Percentiles rank a stretch among this genome's conserved stretches.
Evolutionary conservation across 345 rosid species (phyloP).

Genomic region (Gossypium anomalum): DNA sequence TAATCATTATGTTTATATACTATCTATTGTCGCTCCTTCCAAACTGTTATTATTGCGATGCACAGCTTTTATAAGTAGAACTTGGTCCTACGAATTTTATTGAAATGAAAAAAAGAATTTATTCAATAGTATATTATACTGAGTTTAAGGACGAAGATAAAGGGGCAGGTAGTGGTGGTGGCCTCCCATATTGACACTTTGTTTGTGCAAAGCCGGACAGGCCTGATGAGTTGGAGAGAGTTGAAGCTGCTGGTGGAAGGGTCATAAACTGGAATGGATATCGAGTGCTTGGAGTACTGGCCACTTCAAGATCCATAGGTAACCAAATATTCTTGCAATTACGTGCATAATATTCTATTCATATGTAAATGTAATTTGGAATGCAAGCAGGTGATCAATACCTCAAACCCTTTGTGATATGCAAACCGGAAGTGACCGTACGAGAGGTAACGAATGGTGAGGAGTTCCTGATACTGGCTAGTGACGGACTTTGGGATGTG

Average conservation of each 20-base stretch:
- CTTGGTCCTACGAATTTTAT: not conserved
- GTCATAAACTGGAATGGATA: slow-evolving; percentile 64
- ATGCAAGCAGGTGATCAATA: slow-evolving; percentile 44
- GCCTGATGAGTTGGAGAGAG: slow-evolving; percentile 51
- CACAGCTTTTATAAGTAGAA: not conserved
- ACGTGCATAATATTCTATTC: not conserved
- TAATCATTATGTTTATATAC: not conserved
- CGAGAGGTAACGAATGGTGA: slow-evolving; percentile 33
- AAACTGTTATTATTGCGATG: not conserved
- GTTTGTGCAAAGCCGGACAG: slow-evolving; percentile 50
- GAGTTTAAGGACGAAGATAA: too few relatives aligned
- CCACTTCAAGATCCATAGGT: slow-evolving; percentile 80
- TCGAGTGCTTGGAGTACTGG: slow-evolving; percentile 59
- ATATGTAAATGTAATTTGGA: not conserved
- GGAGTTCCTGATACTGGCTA: slow-evolving; percentile 70
- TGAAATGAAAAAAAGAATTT: too few relatives aligned
- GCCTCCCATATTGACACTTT: not conserved
- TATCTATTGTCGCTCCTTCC: not conserved
- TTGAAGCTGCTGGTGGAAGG: slow-evolving; percentile 63
- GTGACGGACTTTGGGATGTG: slow-evolving; percentile 82
- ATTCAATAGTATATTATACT: too few relatives aligned
- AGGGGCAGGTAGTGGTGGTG: too few relatives aligned
- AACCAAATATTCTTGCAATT: not conserved
- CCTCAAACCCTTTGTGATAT: slow-evolving; percentile 53
- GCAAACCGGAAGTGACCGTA: slow-evolving; percentile 52